Conservation (phyloP, 306 rosid species). For the Cucumis sativus region Cucumber_9930_V3 NC_026657.2:766501-767000, state of each 20-base stretch:
- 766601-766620: slow-evolving; percentile 21
- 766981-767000: too few relatives aligned
- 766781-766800: background rate
- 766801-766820: background rate
- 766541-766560: slow-evolving; percentile 24
- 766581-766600: slow-evolving; percentile 40
- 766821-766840: background rate
- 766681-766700: slow-evolving; percentile 49
- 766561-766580: slow-evolving; percentile 65
- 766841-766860: background rate
- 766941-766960: too few relatives aligned
- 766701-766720: slow-evolving; percentile 54
- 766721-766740: slow-evolving; percentile 20
- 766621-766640: slow-evolving; percentile 49
- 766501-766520: slow-evolving; percentile 23
- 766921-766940: too few relatives aligned
- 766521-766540: slow-evolving; percentile 48
- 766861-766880: background rate
- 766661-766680: slow-evolving; percentile 25
- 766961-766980: too few relatives aligned
- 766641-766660: slow-evolving; percentile 19
- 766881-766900: too few relatives aligned
- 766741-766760: background rate
- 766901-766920: too few relatives aligned
- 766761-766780: background rate